Percentiles rank a stretch among this genome's conserved stretches.
Conservation (phyloP, 83 land plant species). For the Thuja plicata region DNA sequence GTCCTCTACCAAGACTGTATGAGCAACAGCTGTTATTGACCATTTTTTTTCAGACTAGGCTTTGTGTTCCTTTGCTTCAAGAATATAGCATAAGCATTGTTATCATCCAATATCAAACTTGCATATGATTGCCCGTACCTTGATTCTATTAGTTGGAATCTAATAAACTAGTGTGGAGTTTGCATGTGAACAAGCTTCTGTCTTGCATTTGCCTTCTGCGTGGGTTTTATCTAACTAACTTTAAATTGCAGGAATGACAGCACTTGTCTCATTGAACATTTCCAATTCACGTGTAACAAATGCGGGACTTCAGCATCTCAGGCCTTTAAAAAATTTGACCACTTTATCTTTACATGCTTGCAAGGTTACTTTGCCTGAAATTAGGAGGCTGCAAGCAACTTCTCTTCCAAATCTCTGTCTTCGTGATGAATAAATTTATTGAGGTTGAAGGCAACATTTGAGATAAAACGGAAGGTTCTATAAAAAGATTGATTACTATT, state of each 20-base stretch:
- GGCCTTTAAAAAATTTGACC: conserved; percentile 66
- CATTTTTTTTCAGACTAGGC: not conserved
- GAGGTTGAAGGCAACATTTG: not conserved
- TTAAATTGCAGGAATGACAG: conserved; percentile 68
- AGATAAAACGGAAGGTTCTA: not conserved
- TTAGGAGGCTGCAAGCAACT: conserved; percentile 71
- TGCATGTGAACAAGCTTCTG: not conserved
- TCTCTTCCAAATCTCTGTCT: conserved; percentile 75
- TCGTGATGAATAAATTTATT: not conserved
- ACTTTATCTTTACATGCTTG: conserved; percentile 86
- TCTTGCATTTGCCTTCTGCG: not conserved
- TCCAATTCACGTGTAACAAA: conserved; percentile 80
- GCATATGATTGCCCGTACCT: not conserved
- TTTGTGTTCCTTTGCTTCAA: not conserved
- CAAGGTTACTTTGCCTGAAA: conserved; percentile 82
- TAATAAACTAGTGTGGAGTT: not conserved
- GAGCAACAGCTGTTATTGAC: not conserved
- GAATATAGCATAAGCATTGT: not conserved
- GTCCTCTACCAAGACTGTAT: not conserved
- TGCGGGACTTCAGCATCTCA: conserved; percentile 75
- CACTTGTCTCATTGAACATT: conserved; percentile 79
- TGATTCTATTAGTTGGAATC: not conserved
- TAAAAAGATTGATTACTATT: not conserved
- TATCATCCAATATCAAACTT: not conserved
- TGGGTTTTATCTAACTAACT: not conserved